Percentiles rank a stretch among this genome's conserved stretches.
Evolutionary conservation across 257 asterid species (phyloP).

Genomic region (Solanum clarkiae): DNA sequence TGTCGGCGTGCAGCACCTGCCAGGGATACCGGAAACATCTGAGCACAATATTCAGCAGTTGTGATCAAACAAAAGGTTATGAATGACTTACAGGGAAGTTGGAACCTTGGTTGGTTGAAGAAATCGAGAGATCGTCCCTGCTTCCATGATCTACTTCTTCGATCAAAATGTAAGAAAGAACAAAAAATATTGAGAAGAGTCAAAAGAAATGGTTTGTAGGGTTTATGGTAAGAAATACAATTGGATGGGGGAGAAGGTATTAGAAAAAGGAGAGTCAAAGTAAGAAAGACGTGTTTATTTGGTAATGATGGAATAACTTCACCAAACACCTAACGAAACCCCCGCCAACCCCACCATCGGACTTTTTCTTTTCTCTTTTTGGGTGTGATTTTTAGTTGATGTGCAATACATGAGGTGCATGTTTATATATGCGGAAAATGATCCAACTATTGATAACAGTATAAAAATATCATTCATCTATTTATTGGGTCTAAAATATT

Average conservation of each 20-base stretch:
- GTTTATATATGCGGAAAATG: too few relatives aligned
- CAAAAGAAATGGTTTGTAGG: background rate
- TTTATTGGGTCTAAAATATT: too few relatives aligned
- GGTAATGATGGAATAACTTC: background rate
- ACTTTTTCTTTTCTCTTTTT: too few relatives aligned
- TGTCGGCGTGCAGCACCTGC: conserved; percentile 29
- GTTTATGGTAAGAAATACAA: background rate
- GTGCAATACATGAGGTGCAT: too few relatives aligned
- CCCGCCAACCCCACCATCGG: too few relatives aligned
- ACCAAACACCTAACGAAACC: background rate
- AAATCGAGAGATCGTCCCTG: conserved; percentile 33
- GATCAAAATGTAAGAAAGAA: background rate
- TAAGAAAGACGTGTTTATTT: background rate
- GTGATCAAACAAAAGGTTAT: too few relatives aligned
- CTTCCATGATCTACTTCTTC: conserved; percentile 34
- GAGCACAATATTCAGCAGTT: too few relatives aligned
- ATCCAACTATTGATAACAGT: too few relatives aligned
- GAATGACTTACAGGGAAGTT: conserved; percentile 21
- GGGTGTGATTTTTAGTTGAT: too few relatives aligned
- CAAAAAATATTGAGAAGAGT: background rate
- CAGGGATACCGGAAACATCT: background rate
- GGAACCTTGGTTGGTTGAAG: conserved; percentile 15
- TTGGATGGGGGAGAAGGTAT: background rate
- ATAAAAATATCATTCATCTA: too few relatives aligned
- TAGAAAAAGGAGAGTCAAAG: background rate